These are phyloP conservation scores for Jackrogersella minutella DNA, from an alignment of 495 filamentous ascomycete species.

Conservation along the genomic window DNA sequence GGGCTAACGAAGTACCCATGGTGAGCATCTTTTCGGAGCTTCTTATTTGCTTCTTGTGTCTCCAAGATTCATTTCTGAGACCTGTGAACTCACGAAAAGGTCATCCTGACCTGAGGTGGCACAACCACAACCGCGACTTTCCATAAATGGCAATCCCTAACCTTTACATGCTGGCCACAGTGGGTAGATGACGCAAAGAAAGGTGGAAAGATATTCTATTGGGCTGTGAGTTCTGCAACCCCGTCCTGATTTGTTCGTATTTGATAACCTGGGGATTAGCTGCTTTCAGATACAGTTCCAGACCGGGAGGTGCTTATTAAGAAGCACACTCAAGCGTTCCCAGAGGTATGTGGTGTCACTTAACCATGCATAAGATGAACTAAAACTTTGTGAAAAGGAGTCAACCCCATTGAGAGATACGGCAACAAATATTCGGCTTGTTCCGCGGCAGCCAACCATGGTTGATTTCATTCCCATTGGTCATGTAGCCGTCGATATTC, in stretches of 20 bases:
- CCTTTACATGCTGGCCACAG: slow-evolving; percentile 8
- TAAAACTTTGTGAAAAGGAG: slow-evolving; percentile 36
- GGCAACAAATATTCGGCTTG: slow-evolving; percentile 41
- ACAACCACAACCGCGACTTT: background rate
- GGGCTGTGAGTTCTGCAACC: slow-evolving; percentile 38
- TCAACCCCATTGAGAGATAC: slow-evolving; percentile 43
- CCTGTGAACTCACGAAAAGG: background rate
- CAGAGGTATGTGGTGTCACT: slow-evolving; percentile 29
- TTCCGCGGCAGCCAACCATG: slow-evolving; percentile 38
- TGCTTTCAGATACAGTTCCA: slow-evolving; percentile 41
- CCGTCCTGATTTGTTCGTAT: background rate
- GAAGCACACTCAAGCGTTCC: slow-evolving; percentile 36
- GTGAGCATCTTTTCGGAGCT: slow-evolving; percentile 12
- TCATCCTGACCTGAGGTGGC: slow-evolving; percentile 2
- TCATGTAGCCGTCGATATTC: slow-evolving; percentile 50
- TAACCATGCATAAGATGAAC: background rate
- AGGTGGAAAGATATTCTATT: slow-evolving; percentile 45
- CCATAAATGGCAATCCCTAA: slow-evolving; percentile 12
- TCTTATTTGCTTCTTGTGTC: background rate
- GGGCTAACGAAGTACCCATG: slow-evolving; percentile 38
- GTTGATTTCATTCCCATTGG: slow-evolving; percentile 50
- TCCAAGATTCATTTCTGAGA: background rate
- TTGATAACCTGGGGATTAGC: slow-evolving; percentile 26
- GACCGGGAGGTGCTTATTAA: slow-evolving; percentile 34
- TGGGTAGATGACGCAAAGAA: slow-evolving; percentile 40